Conservation (phyloP, 805 yeast species). For the Hanseniaspora thailandica region DNA sequence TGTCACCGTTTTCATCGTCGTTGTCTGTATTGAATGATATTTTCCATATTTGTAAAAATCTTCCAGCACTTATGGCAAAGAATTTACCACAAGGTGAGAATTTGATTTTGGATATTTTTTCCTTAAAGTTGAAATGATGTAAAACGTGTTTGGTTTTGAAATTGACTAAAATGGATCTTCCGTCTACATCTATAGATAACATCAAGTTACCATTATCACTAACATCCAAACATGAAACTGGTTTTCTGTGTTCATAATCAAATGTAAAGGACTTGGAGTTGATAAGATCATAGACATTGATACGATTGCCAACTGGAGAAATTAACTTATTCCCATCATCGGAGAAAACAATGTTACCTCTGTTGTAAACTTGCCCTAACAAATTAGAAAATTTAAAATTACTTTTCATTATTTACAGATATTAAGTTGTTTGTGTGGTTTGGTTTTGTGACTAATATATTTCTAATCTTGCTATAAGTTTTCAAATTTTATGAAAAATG, state of each 20-base stretch:
- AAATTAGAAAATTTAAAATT: slow-evolving; percentile 80
- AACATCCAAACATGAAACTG: slow-evolving; percentile 65
- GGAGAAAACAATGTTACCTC: slow-evolving; percentile 80
- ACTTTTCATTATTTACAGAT: slow-evolving; percentile 49
- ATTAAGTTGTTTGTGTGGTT: background rate
- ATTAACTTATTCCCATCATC: slow-evolving; percentile 73
- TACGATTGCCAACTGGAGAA: slow-evolving; percentile 91
- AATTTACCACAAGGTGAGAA: slow-evolving; percentile 81
- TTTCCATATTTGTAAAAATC: slow-evolving; percentile 85
- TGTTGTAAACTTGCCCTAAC: slow-evolving; percentile 86
- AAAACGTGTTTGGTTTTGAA: slow-evolving; percentile 71
- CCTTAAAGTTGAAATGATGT: slow-evolving; percentile 90
- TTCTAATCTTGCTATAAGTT: too few relatives aligned
- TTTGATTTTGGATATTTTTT: slow-evolving; percentile 55
- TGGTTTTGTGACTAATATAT: too few relatives aligned
- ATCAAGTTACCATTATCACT: slow-evolving; percentile 72
- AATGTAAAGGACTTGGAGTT: slow-evolving; percentile 81
- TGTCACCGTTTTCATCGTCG: slow-evolving; percentile 35
- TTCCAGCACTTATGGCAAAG: slow-evolving; percentile 75
- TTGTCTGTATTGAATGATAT: slow-evolving; percentile 46
- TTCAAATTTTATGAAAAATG: background rate
- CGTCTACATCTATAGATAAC: slow-evolving; percentile 77
- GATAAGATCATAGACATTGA: slow-evolving; percentile 73
- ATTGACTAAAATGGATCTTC: slow-evolving; percentile 84
- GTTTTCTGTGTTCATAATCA: slow-evolving; percentile 83